Evolutionary conservation across 2,329 filamentous ascomycete genomes (phyloP).

Genomic region (Hypoxylon sp.): DNA sequence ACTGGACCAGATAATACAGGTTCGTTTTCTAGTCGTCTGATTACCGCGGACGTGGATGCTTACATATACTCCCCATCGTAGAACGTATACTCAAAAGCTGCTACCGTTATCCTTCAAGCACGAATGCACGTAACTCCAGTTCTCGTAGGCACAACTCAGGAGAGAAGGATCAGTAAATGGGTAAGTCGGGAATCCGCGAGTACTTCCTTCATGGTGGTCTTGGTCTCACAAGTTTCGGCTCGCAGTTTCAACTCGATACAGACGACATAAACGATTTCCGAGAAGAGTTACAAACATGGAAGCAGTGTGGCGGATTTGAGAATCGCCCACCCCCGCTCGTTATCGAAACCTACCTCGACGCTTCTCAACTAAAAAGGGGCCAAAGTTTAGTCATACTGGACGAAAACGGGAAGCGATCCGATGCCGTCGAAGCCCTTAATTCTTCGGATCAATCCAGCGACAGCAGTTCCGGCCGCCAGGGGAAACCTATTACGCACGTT

Average conservation of each 20-base stretch:
- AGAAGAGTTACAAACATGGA: constrained; percentile 86
- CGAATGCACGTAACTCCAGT: constrained; percentile 71
- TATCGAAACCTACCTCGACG: constrained; percentile 91
- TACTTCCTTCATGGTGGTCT: not conserved
- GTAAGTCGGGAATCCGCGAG: constrained; percentile 42
- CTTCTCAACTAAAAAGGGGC: constrained; percentile 80
- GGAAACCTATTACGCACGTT: constrained; percentile 73
- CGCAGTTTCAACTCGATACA: constrained; percentile 92
- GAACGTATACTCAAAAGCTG: constrained; percentile 93
- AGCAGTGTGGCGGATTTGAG: constrained; percentile 78
- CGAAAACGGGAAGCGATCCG: constrained; percentile 90
- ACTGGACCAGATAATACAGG: constrained; percentile 93
- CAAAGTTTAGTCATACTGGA: constrained; percentile 91
- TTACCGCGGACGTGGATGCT: constrained; percentile 25
- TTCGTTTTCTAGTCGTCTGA: constrained; percentile 54
- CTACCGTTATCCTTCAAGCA: constrained; percentile 84
- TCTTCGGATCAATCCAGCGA: constrained; percentile 67
- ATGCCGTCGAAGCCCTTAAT: constrained; percentile 86
- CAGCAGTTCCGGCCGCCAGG: constrained; percentile 55
- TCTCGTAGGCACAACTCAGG: constrained; percentile 47
- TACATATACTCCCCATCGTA: constrained; percentile 53
- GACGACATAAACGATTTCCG: constrained; percentile 91
- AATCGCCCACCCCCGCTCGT: constrained; percentile 84
- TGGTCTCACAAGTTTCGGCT: constrained; percentile 25
- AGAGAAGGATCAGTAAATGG: constrained; percentile 50